These are phyloP conservation scores for Pestalotiopsis sp. DNA, from an alignment of 2,329 filamentous ascomycete genomes.

Conservation along the genomic window DNA sequence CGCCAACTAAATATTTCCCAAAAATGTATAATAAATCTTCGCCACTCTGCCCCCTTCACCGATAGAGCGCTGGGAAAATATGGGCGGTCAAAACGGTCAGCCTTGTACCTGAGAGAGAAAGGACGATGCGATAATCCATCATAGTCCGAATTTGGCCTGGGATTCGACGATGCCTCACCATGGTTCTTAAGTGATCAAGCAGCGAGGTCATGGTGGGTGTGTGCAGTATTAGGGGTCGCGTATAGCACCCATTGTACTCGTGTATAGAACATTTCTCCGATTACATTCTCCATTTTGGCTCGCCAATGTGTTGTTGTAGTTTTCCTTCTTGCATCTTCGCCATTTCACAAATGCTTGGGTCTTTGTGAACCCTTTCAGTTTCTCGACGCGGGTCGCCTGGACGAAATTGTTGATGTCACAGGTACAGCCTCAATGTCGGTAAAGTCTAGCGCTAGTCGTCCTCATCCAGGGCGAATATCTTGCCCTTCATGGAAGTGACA, in stretches of 20 bases:
- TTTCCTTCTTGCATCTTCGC: background rate
- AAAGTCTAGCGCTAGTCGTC: background rate
- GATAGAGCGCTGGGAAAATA: background rate
- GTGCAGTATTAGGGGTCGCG: background rate
- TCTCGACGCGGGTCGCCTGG: no score
- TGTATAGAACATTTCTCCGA: conserved; percentile 32
- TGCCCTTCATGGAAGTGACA: no score
- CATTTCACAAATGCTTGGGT: background rate
- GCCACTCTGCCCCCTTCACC: conserved; percentile 13
- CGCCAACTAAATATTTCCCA: conserved; percentile 61
- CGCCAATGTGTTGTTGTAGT: background rate
- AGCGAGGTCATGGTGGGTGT: conserved; percentile 11
- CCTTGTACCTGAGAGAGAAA: background rate
- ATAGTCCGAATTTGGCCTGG: background rate
- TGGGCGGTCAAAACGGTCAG: background rate
- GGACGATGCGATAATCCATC: conserved; percentile 1
- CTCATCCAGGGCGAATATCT: no score
- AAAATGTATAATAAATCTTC: conserved; percentile 25
- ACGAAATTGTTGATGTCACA: background rate
- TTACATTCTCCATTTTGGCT: background rate
- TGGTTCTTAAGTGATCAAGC: background rate
- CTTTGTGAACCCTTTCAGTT: background rate
- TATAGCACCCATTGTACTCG: conserved; percentile 30
- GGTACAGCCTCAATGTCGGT: background rate
- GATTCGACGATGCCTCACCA: background rate